Conservation (phyloP, 2,329 filamentous ascomycete genomes). For the Diaporthe australafricana region DNA sequence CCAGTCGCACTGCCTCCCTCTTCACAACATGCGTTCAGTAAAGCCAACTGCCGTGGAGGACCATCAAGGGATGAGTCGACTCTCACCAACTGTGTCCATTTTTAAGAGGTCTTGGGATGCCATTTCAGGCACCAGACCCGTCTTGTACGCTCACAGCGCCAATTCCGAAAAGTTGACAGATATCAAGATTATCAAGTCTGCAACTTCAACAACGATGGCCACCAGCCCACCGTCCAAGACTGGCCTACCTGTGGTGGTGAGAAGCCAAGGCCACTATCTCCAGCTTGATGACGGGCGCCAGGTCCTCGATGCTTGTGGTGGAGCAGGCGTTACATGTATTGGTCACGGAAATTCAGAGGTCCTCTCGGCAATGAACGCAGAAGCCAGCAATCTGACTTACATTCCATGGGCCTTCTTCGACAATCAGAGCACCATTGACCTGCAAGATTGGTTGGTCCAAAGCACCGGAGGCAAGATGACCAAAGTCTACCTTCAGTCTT, state of each 20-base stretch:
- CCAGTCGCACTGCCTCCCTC: not conserved
- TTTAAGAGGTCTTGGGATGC: not conserved
- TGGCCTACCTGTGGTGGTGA: slow-evolving; percentile 29
- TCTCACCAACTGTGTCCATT: not conserved
- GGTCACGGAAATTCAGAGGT: slow-evolving; percentile 75
- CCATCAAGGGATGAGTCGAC: not conserved
- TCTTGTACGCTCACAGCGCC: not conserved
- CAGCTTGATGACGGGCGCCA: slow-evolving; percentile 56
- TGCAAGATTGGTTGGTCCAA: slow-evolving; percentile 52
- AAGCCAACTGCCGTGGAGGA: not conserved
- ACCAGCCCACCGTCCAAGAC: not conserved
- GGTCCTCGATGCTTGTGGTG: slow-evolving; percentile 79
- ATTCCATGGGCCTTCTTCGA: slow-evolving; percentile 61
- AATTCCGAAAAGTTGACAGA: not conserved
- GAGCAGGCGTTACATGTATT: slow-evolving; percentile 78
- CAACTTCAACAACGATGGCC: not conserved
- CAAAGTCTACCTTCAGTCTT: slow-evolving; percentile 52
- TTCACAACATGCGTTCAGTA: not conserved
- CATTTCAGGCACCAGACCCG: not conserved
- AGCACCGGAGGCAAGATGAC: slow-evolving; percentile 51
- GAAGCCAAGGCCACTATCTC: slow-evolving; percentile 43
- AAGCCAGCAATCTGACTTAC: slow-evolving; percentile 52
- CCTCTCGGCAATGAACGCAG: slow-evolving; percentile 66
- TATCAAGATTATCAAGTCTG: not conserved
- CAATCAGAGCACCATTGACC: slow-evolving; percentile 62